Conservation (phyloP, 2,329 filamentous ascomycete species). For the Lecanicillium sp. region DNA sequence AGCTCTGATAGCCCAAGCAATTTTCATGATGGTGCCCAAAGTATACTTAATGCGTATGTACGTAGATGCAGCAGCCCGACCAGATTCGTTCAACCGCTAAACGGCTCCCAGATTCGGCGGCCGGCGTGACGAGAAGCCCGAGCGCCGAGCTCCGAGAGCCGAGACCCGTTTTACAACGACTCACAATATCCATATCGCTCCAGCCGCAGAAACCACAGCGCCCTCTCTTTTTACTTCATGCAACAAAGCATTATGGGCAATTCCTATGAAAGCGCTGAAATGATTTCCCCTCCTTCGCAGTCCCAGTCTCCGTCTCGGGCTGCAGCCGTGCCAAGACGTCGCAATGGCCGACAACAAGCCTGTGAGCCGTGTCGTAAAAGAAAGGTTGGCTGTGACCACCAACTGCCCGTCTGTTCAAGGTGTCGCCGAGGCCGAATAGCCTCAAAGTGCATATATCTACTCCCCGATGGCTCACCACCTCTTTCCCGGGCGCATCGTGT, state of each 20-base stretch:
- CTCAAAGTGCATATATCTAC: constrained; percentile 23
- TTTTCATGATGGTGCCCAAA: too few species aligned
- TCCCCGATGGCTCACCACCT: constrained; percentile 1
- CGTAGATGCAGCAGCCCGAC: too few species aligned
- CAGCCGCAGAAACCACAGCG: neutral
- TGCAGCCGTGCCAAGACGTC: constrained; percentile 5
- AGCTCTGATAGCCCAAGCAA: too few species aligned
- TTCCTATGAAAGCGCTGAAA: neutral
- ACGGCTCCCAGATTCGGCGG: too few species aligned
- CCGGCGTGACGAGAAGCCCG: too few species aligned
- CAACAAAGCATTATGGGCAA: neutral
- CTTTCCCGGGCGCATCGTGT: too few species aligned
- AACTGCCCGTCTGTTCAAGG: constrained; percentile 23
- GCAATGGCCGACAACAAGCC: constrained; percentile 10
- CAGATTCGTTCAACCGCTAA: too few species aligned
- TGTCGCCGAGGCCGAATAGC: constrained; percentile 23
- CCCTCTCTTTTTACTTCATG: neutral
- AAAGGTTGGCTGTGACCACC: constrained; percentile 30
- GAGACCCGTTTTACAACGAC: neutral
- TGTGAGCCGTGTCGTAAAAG: constrained; percentile 26
- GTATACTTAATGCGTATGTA: too few species aligned
- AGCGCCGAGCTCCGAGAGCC: too few species aligned
- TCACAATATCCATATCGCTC: neutral
- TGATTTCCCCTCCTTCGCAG: constrained; percentile 3
- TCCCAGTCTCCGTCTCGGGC: neutral